phyloP scores from a whole-genome alignment of 306 rosid species.

The Gastrolobium bilobum region DNA sequence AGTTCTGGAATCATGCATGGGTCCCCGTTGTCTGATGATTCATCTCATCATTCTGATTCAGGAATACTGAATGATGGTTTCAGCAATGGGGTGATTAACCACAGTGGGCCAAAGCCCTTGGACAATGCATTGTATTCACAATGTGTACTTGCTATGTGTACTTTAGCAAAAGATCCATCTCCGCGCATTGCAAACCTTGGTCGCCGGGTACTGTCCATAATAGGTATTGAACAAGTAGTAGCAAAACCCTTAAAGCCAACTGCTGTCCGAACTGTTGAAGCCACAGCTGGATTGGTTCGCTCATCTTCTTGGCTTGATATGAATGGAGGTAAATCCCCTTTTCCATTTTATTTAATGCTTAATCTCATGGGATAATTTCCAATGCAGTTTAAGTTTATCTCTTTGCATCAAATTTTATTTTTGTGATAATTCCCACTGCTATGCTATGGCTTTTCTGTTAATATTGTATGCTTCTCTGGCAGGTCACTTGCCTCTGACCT shows the following conservation, averaged over 20 bases:
- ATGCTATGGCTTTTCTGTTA: constrained; percentile 22
- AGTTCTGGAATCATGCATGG: constrained; percentile 92
- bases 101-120: constrained; percentile 71
- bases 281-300: constrained; percentile 77
- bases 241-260: constrained; percentile 77
- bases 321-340: constrained; percentile 78
- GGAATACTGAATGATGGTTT: constrained; percentile 87
- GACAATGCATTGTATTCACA: constrained; percentile 80
- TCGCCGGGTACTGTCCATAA: constrained; percentile 84
- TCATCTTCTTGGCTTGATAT: constrained; percentile 97
- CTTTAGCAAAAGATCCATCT: constrained; percentile 97
- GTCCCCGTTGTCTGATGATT: constrained; percentile 91
- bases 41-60: constrained; percentile 96
- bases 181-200: constrained; percentile 93
- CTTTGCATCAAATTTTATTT: constrained; percentile 16
- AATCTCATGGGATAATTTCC: constrained; percentile 21
- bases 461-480: constrained; percentile 44
- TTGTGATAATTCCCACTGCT: constrained; percentile 18
- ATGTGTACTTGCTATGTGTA: constrained; percentile 90
- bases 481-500: constrained; percentile 89
- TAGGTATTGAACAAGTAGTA: constrained; percentile 94
- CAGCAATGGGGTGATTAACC: constrained; percentile 82
- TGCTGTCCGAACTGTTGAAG: constrained; percentile 64
- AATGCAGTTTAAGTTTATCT: constrained; percentile 28
- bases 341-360: constrained; percentile 21